Evolutionary conservation across 2,329 filamentous ascomycete genomes (phyloP), one percentile per base, ranked within the genome.

Genomic region (Xylariaceae sp.): DNA sequence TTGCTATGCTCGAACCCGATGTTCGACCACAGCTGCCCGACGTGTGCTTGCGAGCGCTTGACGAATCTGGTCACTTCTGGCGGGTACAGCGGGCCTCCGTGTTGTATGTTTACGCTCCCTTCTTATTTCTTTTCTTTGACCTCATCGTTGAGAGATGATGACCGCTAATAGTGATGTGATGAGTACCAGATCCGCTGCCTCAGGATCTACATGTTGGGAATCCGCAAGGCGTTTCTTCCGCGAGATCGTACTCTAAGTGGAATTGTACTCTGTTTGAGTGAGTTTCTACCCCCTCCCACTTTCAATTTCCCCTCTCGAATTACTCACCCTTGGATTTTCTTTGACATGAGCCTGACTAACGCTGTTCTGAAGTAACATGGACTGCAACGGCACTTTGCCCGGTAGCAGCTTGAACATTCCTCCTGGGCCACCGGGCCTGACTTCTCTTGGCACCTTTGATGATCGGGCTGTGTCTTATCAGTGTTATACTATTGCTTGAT

Each of bases 1-100:
- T 60, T 58, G 19, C 51, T 61, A n/a, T 62, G 60, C 36, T 62
- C 60, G 4, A 62, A 62, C 40, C 60, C 60, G 10, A 15, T 59
- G 45, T 62, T 62, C 49, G 55, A 60, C 42, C 50, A 59, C 12
- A 54, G 57, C 27, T 62, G 58, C 36, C 44, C 42, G 12, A 49
- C 45, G n/a, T 61, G 58, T 32, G 55, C 56, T 12, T 62, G 58
- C 18, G 56, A 60, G 51, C 46, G 51, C 11, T 42, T 62, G 17
- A 43, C 50, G 12, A 48, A 59, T 4, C 15, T 61, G 11, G 17
- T 44, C 11, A 58, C 48, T 0, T n/a, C 19, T n/a, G 49, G 43
- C 5, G 57, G 54, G 1, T 62, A 62, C 27, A 52, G 56, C 1
- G 52, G 49, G 7, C 58, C 58, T 39, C 58, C 59, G 15, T 62